Evolutionary conservation across 208 protist genomes (phyloP), one percentile per base, ranked within the genome.

Genomic region (Sergeia podlipaevii): DNA sequence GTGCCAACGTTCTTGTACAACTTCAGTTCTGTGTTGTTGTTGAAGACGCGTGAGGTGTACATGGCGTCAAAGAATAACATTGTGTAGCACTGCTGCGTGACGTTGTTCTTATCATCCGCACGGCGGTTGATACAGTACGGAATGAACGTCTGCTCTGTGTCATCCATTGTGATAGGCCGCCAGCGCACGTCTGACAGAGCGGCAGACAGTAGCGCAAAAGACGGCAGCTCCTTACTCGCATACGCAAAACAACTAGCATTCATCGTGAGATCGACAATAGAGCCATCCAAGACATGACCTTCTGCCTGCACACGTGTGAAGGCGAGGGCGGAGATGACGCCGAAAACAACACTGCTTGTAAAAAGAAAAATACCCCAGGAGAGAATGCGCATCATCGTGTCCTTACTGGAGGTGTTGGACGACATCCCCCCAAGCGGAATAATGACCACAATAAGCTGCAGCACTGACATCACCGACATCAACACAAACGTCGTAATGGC

Each of bases 291-390:
- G 21, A 91, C 66, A 34, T 76, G 66, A 0, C 57, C 48, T 3
- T 53, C 63, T 7, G 71, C 74, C 60, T 80, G 74, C 53, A 88
- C 87, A 18, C 87, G 82, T 0, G 78, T 71, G 62, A 85, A 88
- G 29, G 87, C 77, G 17, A 94, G 73, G 1, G 80, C 55, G 6
- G 71, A 70, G 38, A 91, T 81, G 29, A 73, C 73, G 37, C 80
- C 80, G 24, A 94, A 73, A 30, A 89, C 42, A 39, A 78, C 65
- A 27, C 82, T 87, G 23, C 73, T 58, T 8, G 70, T 50, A 4
- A 94, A 65, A 23, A 94, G 53, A 42, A 91, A 58, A n/a, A 82
- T 37, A n/a, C 67, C 67, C 83, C 87, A 94, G 8, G 77, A 58
- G 4, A 94, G 63, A 10, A 89, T 72, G 20, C 74, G 80, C 62